Conservation (phyloP, 495 filamentous ascomycete genomes). For the Penicillium alfredii region DNA sequence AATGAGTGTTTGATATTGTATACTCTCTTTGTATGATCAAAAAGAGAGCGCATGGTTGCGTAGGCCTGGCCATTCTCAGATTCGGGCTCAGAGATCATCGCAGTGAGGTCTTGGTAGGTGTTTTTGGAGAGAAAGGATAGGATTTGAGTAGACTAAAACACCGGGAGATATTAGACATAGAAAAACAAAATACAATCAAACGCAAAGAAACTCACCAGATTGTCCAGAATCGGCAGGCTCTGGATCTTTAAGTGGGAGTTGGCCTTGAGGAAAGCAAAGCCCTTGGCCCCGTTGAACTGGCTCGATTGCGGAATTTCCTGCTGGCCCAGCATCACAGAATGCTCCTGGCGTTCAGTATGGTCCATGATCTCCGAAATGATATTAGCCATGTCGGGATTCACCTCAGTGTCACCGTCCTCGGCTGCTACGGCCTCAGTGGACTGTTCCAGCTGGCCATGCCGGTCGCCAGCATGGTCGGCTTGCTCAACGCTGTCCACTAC, state of each 20-base stretch:
- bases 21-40: slow-evolving; percentile 72
- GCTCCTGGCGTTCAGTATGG: slow-evolving; percentile 43
- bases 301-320: slow-evolving; percentile 28
- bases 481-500: slow-evolving; percentile 27
- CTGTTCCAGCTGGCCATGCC: slow-evolving; percentile 16
- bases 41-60: slow-evolving; percentile 67
- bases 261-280: slow-evolving; percentile 45
- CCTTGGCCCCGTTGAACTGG: slow-evolving; percentile 29
- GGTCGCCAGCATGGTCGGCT: slow-evolving; percentile 10
- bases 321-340: slow-evolving; percentile 37
- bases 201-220: slow-evolving; percentile 46
- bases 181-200: background rate
- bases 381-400: slow-evolving; percentile 31
- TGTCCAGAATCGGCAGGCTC: slow-evolving; percentile 67
- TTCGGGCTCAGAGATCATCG: slow-evolving; percentile 63
- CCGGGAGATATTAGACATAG: slow-evolving; percentile 5
- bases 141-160: slow-evolving; percentile 61
- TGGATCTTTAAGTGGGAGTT: slow-evolving; percentile 58
- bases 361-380: slow-evolving; percentile 44
- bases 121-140: slow-evolving; percentile 63
- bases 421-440: slow-evolving; percentile 10
- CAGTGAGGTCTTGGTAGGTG: slow-evolving; percentile 65
- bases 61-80: slow-evolving; percentile 80
- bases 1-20: slow-evolving; percentile 69
- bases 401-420: slow-evolving; percentile 17